These are phyloP conservation scores for Talaromyces rugulosus DNA, from an alignment of 2,329 filamentous ascomycete genomes.

Conservation along the genomic window DNA sequence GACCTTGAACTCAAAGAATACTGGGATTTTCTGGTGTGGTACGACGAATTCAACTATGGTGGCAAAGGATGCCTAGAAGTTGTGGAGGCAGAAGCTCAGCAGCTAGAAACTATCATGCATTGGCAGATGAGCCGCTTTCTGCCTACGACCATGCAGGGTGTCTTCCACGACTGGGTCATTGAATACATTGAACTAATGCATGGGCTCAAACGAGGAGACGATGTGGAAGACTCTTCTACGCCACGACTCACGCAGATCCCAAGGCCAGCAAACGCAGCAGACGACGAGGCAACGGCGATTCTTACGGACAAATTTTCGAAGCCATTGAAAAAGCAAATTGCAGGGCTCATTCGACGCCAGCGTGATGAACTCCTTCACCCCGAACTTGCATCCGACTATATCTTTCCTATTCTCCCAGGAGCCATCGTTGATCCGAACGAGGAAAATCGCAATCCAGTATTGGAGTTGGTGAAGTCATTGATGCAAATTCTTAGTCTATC, in stretches of 20 bases:
- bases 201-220: constrained; percentile 65
- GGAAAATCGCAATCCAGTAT: constrained; percentile 67
- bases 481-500: constrained; percentile 91
- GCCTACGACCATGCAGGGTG: constrained; percentile 71
- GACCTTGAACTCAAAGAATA: constrained; percentile 98
- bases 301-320: constrained; percentile 82
- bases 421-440: constrained; percentile 43
- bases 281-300: constrained; percentile 58
- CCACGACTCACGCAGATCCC: constrained; percentile 59
- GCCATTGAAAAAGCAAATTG: constrained; percentile 83
- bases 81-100: constrained; percentile 69
- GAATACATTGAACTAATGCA: constrained; percentile 97
- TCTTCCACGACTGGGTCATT: constrained; percentile 88
- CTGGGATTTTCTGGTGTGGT: constrained; percentile 99
- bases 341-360: constrained; percentile 74
- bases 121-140: constrained; percentile 95
- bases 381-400: constrained; percentile 80
- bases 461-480: constrained; percentile 87
- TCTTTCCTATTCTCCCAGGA: constrained; percentile 70
- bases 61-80: constrained; percentile 87
- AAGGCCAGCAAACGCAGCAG: constrained; percentile 55
- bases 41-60: constrained; percentile 98
- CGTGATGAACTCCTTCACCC: constrained; percentile 85
- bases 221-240: constrained; percentile 53
- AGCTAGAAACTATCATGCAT: constrained; percentile 89